Percentiles rank a stretch among this genome's conserved stretches.
phyloP scores from a whole-genome alignment of 2,329 filamentous ascomycete species.

The Alternaria triticina region DNA sequence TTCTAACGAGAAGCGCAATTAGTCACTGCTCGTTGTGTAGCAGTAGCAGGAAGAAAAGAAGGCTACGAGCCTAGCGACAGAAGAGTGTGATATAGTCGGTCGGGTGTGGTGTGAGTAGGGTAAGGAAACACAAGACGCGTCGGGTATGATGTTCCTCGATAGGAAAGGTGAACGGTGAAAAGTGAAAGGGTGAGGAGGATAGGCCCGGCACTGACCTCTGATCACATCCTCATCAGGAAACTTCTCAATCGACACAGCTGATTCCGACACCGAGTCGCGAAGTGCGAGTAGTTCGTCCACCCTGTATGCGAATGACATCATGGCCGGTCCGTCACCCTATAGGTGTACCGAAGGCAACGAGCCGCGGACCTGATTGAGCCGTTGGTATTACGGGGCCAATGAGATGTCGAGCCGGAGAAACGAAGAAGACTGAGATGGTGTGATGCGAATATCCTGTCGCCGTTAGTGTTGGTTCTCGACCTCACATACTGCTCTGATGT shows the following conservation, averaged over 20 bases:
- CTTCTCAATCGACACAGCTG: constrained; percentile 50
- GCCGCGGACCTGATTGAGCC: constrained; percentile 6
- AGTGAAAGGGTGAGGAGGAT: constrained; percentile 17
- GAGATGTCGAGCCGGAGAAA: constrained; percentile 16
- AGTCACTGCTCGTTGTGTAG: constrained; percentile 4
- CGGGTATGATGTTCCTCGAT: background rate
- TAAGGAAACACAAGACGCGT: background rate
- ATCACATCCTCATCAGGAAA: constrained; percentile 52
- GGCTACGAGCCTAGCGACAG: background rate
- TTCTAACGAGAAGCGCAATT: constrained; percentile 30
- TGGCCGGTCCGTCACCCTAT: constrained; percentile 10
- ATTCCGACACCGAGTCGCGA: constrained; percentile 50
- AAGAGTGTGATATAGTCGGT: background rate
- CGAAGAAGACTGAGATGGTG: constrained; percentile 42
- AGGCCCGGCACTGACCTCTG: constrained; percentile 44
- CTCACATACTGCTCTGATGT: background rate
- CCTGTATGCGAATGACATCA: constrained; percentile 48
- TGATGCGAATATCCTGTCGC: constrained; percentile 46
- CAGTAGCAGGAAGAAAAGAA: background rate
- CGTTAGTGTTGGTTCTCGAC: constrained; percentile 2
- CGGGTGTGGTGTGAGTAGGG: background rate
- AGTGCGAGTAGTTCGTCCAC: constrained; percentile 51
- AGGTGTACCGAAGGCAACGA: constrained; percentile 12
- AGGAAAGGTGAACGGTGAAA: constrained; percentile 17
- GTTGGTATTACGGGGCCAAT: constrained; percentile 13